Conservation (phyloP, 768 basidiomycete species). For the Pulveroboletus frians region DNA sequence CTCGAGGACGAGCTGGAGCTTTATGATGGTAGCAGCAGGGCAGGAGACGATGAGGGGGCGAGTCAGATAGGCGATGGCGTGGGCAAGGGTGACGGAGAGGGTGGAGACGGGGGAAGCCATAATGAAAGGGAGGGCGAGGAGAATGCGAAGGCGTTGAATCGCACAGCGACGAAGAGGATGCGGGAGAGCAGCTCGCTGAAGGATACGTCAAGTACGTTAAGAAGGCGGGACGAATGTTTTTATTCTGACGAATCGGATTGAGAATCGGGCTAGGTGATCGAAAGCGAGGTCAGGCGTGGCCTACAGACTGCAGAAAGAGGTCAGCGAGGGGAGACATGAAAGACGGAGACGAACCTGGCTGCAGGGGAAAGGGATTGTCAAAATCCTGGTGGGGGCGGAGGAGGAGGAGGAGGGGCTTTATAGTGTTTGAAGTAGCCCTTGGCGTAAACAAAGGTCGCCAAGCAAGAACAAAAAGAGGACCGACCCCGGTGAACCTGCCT, state of each 20-base stretch:
- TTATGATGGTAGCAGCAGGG: slow-evolving; percentile 57
- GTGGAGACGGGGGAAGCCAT: slow-evolving; percentile 38
- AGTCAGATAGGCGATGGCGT: slow-evolving; percentile 71
- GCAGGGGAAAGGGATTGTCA: slow-evolving; percentile 30
- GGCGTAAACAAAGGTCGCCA: slow-evolving; percentile 24
- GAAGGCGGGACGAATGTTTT: neutral
- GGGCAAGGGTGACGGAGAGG: slow-evolving; percentile 65
- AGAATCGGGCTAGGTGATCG: slow-evolving; percentile 24
- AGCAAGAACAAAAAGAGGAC: slow-evolving; percentile 31
- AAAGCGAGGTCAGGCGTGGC: slow-evolving; percentile 9
- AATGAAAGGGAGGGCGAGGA: slow-evolving; percentile 5
- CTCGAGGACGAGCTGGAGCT: slow-evolving; percentile 68
- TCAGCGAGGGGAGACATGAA: slow-evolving; percentile 8
- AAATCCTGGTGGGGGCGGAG: slow-evolving; percentile 27
- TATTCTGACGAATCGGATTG: slow-evolving; percentile 15
- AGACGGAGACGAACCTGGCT: slow-evolving; percentile 25
- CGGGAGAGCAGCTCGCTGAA: slow-evolving; percentile 23
- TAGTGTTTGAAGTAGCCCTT: slow-evolving; percentile 13
- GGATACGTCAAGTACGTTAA: slow-evolving; percentile 24
- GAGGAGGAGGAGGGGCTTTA: slow-evolving; percentile 18
- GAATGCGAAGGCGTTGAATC: slow-evolving; percentile 26
- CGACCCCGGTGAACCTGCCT: slow-evolving; percentile 15
- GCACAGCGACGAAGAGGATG: slow-evolving; percentile 29
- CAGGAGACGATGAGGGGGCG: slow-evolving; percentile 54
- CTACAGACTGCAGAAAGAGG: slow-evolving; percentile 22